Evolutionary conservation across 345 rosid species (phyloP), one percentile per base, ranked within the genome.

Genomic region (Populus euphratica): DNA sequence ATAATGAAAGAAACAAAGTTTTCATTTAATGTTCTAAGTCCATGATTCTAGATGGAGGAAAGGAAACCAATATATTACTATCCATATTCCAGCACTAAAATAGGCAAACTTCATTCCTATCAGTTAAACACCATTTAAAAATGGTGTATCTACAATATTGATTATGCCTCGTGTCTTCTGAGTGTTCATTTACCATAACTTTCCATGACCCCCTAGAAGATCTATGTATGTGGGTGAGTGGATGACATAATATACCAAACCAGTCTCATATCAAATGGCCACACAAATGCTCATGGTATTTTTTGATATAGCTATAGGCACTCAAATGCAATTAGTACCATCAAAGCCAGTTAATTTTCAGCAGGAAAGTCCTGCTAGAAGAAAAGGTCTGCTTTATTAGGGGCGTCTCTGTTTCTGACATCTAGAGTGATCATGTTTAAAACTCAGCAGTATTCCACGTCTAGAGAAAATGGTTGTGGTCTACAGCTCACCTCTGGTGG

Each of bases 401-500:
- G 13, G 29, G 13, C 1, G 66, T 23, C n/a, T n/a, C 66, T 0
- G 25, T 62, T 62, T 62, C 4, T 62, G 13, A 8, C 13, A 44
- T 44, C 49, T 12, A 41, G 33, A 62, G 29, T 21, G 13, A 21
- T 27, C 29, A 62, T 16, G 1, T 64, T 31, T 12, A 64, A 31
- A 12, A 12, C 29, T 63, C 11, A 21, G 10, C n/a, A 68, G 23
- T 20, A 20, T 23, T 18, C 14, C 5, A 25, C 36, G 11, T 63
- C 27, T 63, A 27, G 14, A 68, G 27, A 18, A 35, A 5, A 68
- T 8, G 39, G 39, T 10, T 36, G 6, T 68, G n/a, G 27, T 18
- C 44, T 16, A 72, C 65, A 72, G 64, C 86, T 81, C 66, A 88
- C 94, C 92, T 92, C 98, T 29, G 97, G 94, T 10, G 86, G 75